Conservation (phyloP, 2,329 filamentous ascomycete species). For the Triangularia setosa region DNA sequence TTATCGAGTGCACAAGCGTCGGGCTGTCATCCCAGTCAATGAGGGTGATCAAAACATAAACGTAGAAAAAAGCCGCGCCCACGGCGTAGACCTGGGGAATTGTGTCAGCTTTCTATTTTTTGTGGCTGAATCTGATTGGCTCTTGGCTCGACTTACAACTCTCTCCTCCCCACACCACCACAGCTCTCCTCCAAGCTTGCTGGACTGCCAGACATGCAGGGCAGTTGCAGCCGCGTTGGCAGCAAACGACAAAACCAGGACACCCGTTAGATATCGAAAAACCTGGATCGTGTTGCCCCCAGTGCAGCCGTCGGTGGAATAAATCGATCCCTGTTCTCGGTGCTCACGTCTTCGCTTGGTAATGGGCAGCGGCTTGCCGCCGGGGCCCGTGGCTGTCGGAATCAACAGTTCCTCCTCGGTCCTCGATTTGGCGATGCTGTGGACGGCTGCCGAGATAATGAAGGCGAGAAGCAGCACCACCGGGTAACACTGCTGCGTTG, state of each 20-base stretch:
- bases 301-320: conserved; percentile 51
- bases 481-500: conserved; percentile 50
- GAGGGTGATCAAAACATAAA: conserved; percentile 80
- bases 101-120: conserved; percentile 16
- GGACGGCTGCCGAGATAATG: conserved; percentile 46
- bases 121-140: neutral
- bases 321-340: conserved; percentile 9
- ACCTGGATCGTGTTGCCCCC: conserved; percentile 64
- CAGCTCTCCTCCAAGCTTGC: conserved; percentile 50
- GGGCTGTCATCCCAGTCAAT: conserved; percentile 80
- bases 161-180: conserved; percentile 75
- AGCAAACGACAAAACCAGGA: conserved; percentile 70
- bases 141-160: conserved; percentile 26
- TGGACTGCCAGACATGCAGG: conserved; percentile 64
- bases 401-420: conserved; percentile 45
- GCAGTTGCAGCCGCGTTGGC: conserved; percentile 72
- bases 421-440: conserved; percentile 50
- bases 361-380: conserved; percentile 78
- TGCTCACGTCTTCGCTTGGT: conserved; percentile 47
- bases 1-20: conserved; percentile 70
- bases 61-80: conserved; percentile 81
- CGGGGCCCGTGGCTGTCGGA: conserved; percentile 66
- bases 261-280: conserved; percentile 71
- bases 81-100: conserved; percentile 72
- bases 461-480: conserved; percentile 51